Conservation (phyloP, 495 filamentous ascomycete genomes). For the Xeromyces bisporus region DNA sequence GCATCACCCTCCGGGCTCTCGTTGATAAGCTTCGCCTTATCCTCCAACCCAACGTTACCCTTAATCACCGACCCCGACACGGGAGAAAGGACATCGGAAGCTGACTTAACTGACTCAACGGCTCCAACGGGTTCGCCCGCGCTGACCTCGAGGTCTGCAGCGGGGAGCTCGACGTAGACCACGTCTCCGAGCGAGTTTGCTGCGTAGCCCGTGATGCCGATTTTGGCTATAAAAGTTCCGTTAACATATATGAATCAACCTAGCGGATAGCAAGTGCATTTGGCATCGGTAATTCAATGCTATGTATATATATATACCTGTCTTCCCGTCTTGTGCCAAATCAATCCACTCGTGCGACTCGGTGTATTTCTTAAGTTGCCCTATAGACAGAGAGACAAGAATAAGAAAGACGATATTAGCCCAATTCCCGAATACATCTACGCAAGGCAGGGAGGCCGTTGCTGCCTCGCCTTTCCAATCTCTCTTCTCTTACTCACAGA, state of each 20-base stretch:
- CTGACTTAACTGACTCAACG: slow-evolving; percentile 95
- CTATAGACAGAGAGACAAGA: too few species aligned
- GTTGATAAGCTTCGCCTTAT: slow-evolving; percentile 77
- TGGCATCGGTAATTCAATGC: too few species aligned
- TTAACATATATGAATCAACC: background rate
- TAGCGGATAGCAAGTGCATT: background rate
- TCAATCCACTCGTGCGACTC: slow-evolving; percentile 98
- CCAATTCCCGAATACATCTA: slow-evolving; percentile 4
- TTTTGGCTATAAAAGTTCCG: slow-evolving; percentile 35
- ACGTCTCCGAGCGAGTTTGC: slow-evolving; percentile 85
- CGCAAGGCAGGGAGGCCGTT: too few species aligned
- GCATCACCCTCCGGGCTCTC: slow-evolving; percentile 68
- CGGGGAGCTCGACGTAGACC: slow-evolving; percentile 87
- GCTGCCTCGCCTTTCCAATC: too few species aligned
- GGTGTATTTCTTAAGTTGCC: slow-evolving; percentile 70
- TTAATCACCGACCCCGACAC: slow-evolving; percentile 57
- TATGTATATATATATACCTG: too few species aligned
- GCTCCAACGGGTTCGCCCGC: slow-evolving; percentile 74
- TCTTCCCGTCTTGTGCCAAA: slow-evolving; percentile 52
- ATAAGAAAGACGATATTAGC: slow-evolving; percentile 11
- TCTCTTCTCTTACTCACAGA: slow-evolving; percentile 17
- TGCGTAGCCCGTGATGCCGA: slow-evolving; percentile 86
- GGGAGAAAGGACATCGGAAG: slow-evolving; percentile 87
- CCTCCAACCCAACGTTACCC: slow-evolving; percentile 55
- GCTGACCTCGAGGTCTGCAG: slow-evolving; percentile 39